Conservation (phyloP, 352 stramenopile species). For the Phytophthora pluvialis region DNA sequence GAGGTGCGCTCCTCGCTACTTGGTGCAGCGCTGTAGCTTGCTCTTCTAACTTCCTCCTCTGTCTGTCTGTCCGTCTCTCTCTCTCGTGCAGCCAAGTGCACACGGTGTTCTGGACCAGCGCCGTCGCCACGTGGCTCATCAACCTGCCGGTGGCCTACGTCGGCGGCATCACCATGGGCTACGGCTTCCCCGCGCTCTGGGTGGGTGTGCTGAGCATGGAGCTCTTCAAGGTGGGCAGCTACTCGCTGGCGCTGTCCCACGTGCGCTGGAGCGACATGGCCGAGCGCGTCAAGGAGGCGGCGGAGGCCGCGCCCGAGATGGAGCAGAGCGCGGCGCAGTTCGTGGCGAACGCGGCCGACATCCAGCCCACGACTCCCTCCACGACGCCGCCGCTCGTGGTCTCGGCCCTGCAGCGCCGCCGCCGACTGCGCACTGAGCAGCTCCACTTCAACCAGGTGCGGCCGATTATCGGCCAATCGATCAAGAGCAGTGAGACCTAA, state of each 20-base stretch:
- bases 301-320: constrained; percentile 49
- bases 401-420: constrained; percentile 45
- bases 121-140: constrained; percentile 68
- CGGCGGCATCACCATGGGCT: constrained; percentile 51
- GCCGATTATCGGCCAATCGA: constrained; percentile 30
- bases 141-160: constrained; percentile 69
- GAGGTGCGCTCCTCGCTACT: constrained; percentile 40
- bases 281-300: constrained; percentile 46
- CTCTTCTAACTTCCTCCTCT: not conserved
- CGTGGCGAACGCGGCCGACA: constrained; percentile 64
- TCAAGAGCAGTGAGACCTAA: constrained; percentile 21
- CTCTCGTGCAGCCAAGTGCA: constrained; percentile 51
- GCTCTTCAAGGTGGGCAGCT: constrained; percentile 64
- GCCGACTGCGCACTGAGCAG: constrained; percentile 22
- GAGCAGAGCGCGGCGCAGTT: constrained; percentile 67
- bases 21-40: not conserved
- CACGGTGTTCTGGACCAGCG: constrained; percentile 68
- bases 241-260: constrained; percentile 46
- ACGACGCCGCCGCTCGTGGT: constrained; percentile 49
- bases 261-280: constrained; percentile 63
- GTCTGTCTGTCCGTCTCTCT: constrained; percentile 1
- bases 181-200: constrained; percentile 72
- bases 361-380: constrained; percentile 55
- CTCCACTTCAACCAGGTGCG: constrained; percentile 24
- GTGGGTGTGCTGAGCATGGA: constrained; percentile 69